These are phyloP conservation scores for Blastomyces gilchristii DNA, from an alignment of 2,329 filamentous ascomycete species.

Conservation along the genomic window DNA sequence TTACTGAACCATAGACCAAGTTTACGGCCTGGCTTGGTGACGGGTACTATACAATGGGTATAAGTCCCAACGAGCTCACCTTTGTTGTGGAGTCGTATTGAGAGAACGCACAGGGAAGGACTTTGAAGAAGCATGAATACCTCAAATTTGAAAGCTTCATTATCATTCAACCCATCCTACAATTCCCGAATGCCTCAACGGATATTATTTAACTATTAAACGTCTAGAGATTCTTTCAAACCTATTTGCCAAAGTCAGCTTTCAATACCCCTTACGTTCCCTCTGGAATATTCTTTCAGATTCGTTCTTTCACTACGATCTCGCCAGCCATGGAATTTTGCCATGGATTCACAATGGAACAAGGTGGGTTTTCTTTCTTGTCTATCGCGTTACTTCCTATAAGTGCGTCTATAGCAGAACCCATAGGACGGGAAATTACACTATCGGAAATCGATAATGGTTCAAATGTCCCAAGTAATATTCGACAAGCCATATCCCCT, in stretches of 20 bases:
- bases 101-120: background rate
- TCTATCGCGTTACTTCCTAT: background rate
- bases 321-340: background rate
- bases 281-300: slow-evolving; percentile 1
- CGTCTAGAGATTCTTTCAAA: background rate
- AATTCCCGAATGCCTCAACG: background rate
- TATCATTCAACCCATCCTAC: background rate
- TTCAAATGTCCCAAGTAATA: slow-evolving; percentile 1
- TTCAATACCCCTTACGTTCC: background rate
- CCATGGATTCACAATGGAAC: background rate
- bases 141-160: background rate
- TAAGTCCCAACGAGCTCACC: background rate
- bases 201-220: background rate
- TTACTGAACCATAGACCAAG: background rate
- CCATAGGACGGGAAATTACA: background rate
- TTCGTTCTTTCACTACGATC: background rate
- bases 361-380: background rate
- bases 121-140: background rate
- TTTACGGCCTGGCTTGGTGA: background rate
- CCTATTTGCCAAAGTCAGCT: background rate
- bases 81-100: background rate
- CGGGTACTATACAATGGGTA: background rate
- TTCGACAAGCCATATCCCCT: slow-evolving; percentile 4
- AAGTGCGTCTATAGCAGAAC: background rate
- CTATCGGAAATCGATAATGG: background rate